phyloP scores from a whole-genome alignment of 352 stramenopile genomes.

The Pythium phragmitis region DNA sequence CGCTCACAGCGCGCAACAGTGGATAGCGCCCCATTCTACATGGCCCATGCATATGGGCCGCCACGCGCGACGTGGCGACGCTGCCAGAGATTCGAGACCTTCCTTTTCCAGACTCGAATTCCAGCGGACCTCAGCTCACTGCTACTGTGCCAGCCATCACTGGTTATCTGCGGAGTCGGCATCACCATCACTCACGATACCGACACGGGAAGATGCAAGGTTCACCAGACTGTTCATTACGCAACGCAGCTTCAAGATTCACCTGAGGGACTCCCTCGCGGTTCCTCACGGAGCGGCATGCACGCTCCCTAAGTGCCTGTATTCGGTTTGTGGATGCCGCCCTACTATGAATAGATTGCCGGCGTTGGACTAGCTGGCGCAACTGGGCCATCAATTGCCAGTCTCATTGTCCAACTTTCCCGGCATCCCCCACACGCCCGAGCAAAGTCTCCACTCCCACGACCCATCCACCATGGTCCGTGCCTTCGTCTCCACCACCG shows the following conservation, averaged over 20 bases:
- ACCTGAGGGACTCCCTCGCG: not conserved
- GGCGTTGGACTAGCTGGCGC: not conserved
- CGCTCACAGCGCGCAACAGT: not conserved
- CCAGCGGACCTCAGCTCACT: not conserved
- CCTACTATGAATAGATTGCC: too few species aligned
- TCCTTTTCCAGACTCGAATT: too few species aligned
- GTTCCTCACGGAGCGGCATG: not conserved
- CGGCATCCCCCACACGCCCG: slow-evolving; percentile 1
- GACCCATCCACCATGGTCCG: slow-evolving; percentile 14
- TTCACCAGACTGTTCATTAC: not conserved
- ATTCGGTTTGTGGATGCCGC: too few species aligned
- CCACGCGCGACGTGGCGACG: not conserved
- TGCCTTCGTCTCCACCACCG: slow-evolving; percentile 14
- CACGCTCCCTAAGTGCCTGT: not conserved
- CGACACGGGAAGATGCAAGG: too few species aligned
- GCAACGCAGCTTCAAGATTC: slow-evolving; percentile 1
- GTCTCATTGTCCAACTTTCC: slow-evolving; percentile 21
- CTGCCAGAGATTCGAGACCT: not conserved
- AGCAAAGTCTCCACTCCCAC: slow-evolving; percentile 4
- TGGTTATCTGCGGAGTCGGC: too few species aligned
- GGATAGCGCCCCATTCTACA: not conserved
- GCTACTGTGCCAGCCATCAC: not conserved
- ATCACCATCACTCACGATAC: too few species aligned
- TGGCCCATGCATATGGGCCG: too few species aligned
- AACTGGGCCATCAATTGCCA: not conserved